Evolutionary conservation across 2,329 filamentous ascomycete genomes (phyloP).

Genomic region (Colletotrichum tropicale): DNA sequence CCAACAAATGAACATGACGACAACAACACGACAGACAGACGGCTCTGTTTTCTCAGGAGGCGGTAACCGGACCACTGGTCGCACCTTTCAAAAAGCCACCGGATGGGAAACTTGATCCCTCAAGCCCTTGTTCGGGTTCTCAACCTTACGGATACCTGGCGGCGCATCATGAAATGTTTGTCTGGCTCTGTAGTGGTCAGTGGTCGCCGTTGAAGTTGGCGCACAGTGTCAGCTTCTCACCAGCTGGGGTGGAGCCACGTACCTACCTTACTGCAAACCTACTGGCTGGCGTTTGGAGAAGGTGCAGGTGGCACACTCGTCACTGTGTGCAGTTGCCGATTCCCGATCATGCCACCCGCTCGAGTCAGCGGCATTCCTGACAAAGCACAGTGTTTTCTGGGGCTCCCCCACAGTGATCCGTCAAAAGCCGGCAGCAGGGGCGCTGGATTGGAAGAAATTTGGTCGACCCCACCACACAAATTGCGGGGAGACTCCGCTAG

Average conservation of each 20-base stretch:
- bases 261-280: neutral
- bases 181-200: neutral
- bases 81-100: neutral
- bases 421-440: neutral
- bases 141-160: neutral
- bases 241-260: neutral
- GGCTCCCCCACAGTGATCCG: neutral
- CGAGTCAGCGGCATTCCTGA: neutral
- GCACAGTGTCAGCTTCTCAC: neutral
- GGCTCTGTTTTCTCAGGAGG: neutral
- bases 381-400: conserved; percentile 3
- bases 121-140: neutral
- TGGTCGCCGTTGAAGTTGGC: neutral
- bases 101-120: neutral
- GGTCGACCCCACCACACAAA: neutral
- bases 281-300: neutral
- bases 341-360: neutral
- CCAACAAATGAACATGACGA: neutral
- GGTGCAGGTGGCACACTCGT: neutral
- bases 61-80: neutral
- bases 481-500: conserved; percentile 15
- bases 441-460: neutral
- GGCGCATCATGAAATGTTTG: neutral
- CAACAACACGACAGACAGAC: neutral
- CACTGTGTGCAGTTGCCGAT: neutral